Evolutionary conservation across 768 basidiomycete genomes (phyloP).

Genomic region (Amanita exitialis): DNA sequence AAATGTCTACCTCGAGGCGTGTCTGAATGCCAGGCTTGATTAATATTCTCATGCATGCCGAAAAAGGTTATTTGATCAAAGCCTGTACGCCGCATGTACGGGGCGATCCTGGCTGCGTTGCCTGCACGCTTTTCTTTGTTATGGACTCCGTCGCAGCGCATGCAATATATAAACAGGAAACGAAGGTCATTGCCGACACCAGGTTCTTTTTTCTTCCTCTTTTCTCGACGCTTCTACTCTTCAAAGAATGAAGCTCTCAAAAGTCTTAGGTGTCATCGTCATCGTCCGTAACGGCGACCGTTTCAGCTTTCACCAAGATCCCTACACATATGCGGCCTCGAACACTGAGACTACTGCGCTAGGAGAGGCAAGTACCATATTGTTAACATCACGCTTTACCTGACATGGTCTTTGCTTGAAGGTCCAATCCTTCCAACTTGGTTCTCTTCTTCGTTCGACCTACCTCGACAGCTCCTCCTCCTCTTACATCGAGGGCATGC

Average conservation of each 20-base stretch:
- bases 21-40: not conserved
- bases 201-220: constrained; percentile 12
- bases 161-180: constrained; percentile 4
- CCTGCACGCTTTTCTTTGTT: constrained; percentile 7
- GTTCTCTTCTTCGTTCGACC: constrained; percentile 46
- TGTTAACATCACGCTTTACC: not conserved
- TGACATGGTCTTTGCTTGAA: constrained; percentile 16
- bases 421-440: constrained; percentile 63
- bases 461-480: constrained; percentile 61
- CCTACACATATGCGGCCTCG: constrained; percentile 50
- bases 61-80: constrained; percentile 5
- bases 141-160: not conserved
- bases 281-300: constrained; percentile 77
- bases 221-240: constrained; percentile 8
- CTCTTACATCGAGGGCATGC: constrained; percentile 59
- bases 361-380: constrained; percentile 43
- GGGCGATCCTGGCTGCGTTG: constrained; percentile 5
- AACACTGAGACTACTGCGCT: constrained; percentile 67
- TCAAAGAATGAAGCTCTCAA: constrained; percentile 31
- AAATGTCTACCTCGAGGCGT: constrained; percentile 4
- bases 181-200: constrained; percentile 12
- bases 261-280: constrained; percentile 71
- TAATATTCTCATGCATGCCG: constrained; percentile 2
- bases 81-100: constrained; percentile 5
- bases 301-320: constrained; percentile 59